Base-by-base conservation (phyloP, 1,284 basidiomycete genomes). In the Afroboletus lepidellus region DNA sequence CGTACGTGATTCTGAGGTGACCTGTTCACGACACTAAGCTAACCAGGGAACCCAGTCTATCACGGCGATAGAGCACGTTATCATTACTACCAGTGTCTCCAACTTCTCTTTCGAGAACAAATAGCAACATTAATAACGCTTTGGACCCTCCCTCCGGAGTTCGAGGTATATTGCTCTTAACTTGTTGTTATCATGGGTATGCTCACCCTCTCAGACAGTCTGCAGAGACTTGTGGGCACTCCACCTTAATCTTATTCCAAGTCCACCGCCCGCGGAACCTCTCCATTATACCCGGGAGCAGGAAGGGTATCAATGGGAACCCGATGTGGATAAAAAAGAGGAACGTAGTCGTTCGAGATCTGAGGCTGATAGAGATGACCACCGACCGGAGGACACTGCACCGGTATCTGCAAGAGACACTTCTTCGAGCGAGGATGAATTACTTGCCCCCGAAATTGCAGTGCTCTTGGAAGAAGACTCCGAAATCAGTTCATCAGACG, bases 171-270 rank as follows among this genome's bases (percentile, higher is more conserved):
- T 65, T 25, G 23, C 21, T 43, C 34, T 38, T 20, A 7, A 9
- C 51, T 49, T 30, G 32, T 25, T 34, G n/a, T 24, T 41, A 47
- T 45, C 23, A 33, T 54, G 27, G 15, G 50, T 20, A 38, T 48
- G 8, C 55, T 38, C 29, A 57, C 39, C n/a, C 27, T 20, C 29
- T 29, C 52, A 94, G 92, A 72, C 79, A 29, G 73, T 92, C 41
- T 92, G 90, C 60, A 79, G 85, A 56, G 92, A 95, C 61, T 60
- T 92, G 24, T 94, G 93, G 92, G 77, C 83, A 1, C 74, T 93
- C 20, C 81, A 93, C 68, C 74, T 95, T 1, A 75, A 77, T 38
- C 71, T 89, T 5, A 72, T 90, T 6, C 77, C 81, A 3, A 71
- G 76, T 34, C 83, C 84, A 12, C 81, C 81, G 0, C 74, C 78